A percentile compares a stretch with the other conserved stretches of the same genome.
These are phyloP conservation scores for Colletotrichum chlorophyti DNA, from an alignment of 2,329 filamentous ascomycete genomes.

Conservation along the genomic window DNA sequence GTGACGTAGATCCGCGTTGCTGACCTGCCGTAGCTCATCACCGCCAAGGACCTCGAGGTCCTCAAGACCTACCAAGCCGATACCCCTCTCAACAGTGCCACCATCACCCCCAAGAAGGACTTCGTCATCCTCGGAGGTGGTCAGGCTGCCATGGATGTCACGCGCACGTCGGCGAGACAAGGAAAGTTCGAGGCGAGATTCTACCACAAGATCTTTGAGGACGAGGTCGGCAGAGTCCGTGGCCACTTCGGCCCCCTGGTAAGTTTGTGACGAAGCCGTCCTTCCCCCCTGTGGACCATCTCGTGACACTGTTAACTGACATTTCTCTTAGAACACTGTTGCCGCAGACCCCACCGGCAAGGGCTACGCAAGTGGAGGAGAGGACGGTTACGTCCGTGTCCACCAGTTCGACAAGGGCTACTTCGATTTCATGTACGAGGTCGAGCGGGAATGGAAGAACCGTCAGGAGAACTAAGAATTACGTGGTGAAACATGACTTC, in stretches of 20 bases:
- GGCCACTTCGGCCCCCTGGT: constrained; percentile 93
- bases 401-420: constrained; percentile 99
- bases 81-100: constrained; percentile 94
- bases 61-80: constrained; percentile 93
- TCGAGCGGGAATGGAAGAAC: constrained; percentile 81
- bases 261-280: constrained; percentile 37
- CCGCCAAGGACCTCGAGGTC: constrained; percentile 84
- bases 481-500: constrained; percentile 9
- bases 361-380: constrained; percentile 92
- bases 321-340: constrained; percentile 76
- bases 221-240: constrained; percentile 96
- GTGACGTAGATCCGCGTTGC: no score
- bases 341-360: constrained; percentile 91
- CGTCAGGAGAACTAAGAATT: constrained; percentile 31
- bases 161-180: constrained; percentile 89
- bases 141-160: constrained; percentile 98
- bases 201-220: constrained; percentile 99
- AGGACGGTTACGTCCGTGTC: constrained; percentile 97
- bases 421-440: constrained; percentile 99
- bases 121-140: constrained; percentile 98
- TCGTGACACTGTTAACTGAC: constrained; percentile 1
- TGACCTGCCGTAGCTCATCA: constrained; percentile 68
- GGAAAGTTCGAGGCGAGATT: constrained; percentile 99
- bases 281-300: no score
- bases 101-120: constrained; percentile 94